Evolutionary conservation across 371 early-diverging fungal genomes (phyloP).

Genomic region (Actinomucor elegans): DNA sequence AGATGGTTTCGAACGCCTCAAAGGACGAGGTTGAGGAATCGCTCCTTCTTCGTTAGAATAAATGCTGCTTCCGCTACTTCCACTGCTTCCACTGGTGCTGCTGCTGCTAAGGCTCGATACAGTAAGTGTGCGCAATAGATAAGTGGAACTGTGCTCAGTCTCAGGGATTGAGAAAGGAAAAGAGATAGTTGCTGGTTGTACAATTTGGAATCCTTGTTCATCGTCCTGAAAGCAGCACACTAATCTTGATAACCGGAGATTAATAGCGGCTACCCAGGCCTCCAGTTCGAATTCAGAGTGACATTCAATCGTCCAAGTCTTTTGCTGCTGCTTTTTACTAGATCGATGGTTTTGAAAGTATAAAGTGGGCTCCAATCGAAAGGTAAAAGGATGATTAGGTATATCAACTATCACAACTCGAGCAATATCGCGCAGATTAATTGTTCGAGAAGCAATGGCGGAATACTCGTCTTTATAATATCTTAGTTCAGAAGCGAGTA

Average conservation of each 20-base stretch:
- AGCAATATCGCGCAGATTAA: slow-evolving; percentile 23
- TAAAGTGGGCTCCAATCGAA: slow-evolving; percentile 28
- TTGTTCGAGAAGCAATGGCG: slow-evolving; percentile 20
- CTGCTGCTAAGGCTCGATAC: too few species aligned
- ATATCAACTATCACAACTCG: slow-evolving; percentile 6
- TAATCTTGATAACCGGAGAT: slow-evolving; percentile 7
- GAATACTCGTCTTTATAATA: slow-evolving; percentile 41
- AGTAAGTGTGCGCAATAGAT: too few species aligned
- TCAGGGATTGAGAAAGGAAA: slow-evolving; percentile 17
- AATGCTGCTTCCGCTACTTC: too few species aligned
- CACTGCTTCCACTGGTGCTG: too few species aligned
- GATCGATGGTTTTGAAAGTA: background rate
- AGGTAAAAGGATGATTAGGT: slow-evolving; percentile 18
- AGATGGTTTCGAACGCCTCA: background rate
- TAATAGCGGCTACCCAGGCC: slow-evolving; percentile 22
- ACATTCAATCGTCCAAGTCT: slow-evolving; percentile 27
- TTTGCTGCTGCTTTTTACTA: slow-evolving; percentile 2
- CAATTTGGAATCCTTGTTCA: background rate
- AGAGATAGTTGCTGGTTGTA: slow-evolving; percentile 1
- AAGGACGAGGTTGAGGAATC: background rate
- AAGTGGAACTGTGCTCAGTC: too few species aligned
- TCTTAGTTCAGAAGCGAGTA: slow-evolving; percentile 38
- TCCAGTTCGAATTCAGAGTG: slow-evolving; percentile 27
- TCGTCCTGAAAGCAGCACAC: background rate
- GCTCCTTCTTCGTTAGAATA: too few species aligned